Evolutionary conservation across 495 filamentous ascomycete species (phyloP).

Genomic region (Penicillium malachiteum): DNA sequence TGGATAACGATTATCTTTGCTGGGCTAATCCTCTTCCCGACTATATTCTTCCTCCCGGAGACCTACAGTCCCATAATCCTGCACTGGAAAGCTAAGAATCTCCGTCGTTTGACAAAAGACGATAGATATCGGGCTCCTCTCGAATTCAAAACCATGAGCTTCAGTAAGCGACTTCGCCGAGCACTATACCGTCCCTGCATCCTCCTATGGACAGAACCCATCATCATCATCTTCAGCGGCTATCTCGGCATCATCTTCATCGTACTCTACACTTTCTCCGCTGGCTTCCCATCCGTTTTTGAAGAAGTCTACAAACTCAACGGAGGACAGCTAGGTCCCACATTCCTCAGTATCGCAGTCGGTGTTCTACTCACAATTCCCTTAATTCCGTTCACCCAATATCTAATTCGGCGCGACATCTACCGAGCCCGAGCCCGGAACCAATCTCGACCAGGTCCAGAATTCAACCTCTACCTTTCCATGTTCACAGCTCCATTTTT

Average conservation of each 20-base stretch:
- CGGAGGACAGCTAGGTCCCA: slow-evolving; percentile 47
- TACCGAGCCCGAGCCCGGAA: slow-evolving; percentile 7
- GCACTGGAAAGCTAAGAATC: slow-evolving; percentile 45
- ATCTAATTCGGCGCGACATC: slow-evolving; percentile 12
- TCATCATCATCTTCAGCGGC: slow-evolving; percentile 45
- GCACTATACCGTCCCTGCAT: slow-evolving; percentile 41
- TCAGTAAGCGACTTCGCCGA: slow-evolving; percentile 27
- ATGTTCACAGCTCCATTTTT: slow-evolving; percentile 54
- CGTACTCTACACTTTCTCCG: slow-evolving; percentile 59
- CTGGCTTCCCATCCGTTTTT: slow-evolving; percentile 60
- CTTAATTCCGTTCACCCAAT: slow-evolving; percentile 43
- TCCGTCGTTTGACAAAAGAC: slow-evolving; percentile 44
- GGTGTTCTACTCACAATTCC: slow-evolving; percentile 46
- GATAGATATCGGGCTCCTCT: slow-evolving; percentile 26
- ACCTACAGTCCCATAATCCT: slow-evolving; percentile 48
- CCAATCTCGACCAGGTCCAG: slow-evolving; percentile 45
- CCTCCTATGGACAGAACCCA: slow-evolving; percentile 35
- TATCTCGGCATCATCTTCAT: slow-evolving; percentile 59
- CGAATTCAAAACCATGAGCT: slow-evolving; percentile 35
- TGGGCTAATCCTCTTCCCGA: slow-evolving; percentile 29
- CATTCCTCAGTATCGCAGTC: slow-evolving; percentile 54
- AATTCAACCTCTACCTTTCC: slow-evolving; percentile 55
- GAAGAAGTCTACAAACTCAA: slow-evolving; percentile 47
- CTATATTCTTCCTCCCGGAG: slow-evolving; percentile 44
- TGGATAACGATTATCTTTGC: slow-evolving; percentile 45